Conservation (phyloP, 805 yeast species). For the Kodamaea sagamina region DNA sequence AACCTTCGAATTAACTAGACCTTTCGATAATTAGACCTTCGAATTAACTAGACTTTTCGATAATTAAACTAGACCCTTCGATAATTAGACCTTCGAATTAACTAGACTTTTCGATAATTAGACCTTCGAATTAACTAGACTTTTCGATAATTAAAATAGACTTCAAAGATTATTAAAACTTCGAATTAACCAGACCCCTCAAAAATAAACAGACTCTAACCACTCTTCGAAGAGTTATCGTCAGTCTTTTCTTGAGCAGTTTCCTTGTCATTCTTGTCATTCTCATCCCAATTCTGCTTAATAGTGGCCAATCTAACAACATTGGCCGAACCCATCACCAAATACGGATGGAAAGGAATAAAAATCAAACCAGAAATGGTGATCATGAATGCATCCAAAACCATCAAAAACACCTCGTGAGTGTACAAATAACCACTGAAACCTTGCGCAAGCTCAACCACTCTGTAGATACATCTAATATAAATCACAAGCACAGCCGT, state of each 20-base stretch:
- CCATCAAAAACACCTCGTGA: slow-evolving; percentile 40
- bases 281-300: slow-evolving; percentile 27
- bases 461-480: slow-evolving; percentile 38
- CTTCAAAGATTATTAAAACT: too few species aligned
- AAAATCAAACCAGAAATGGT: slow-evolving; percentile 38
- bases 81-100: too few species aligned
- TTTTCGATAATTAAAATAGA: too few species aligned
- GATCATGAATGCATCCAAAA: slow-evolving; percentile 41
- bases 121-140: too few species aligned
- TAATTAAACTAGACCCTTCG: too few species aligned
- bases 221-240: slow-evolving; percentile 1
- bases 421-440: slow-evolving; percentile 37
- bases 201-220: neutral
- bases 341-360: slow-evolving; percentile 42
- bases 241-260: neutral
- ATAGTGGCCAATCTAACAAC: slow-evolving; percentile 29
- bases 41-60: too few species aligned
- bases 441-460: slow-evolving; percentile 42
- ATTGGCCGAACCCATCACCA: slow-evolving; percentile 33
- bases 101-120: too few species aligned
- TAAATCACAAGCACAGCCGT: slow-evolving; percentile 34
- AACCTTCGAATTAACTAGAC: too few species aligned
- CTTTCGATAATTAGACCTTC: too few species aligned
- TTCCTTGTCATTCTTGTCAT: neutral
- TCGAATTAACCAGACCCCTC: too few species aligned